Evolutionary conservation across 1,284 basidiomycete genomes (phyloP).

Genomic region (Trametes hirsuta): DNA sequence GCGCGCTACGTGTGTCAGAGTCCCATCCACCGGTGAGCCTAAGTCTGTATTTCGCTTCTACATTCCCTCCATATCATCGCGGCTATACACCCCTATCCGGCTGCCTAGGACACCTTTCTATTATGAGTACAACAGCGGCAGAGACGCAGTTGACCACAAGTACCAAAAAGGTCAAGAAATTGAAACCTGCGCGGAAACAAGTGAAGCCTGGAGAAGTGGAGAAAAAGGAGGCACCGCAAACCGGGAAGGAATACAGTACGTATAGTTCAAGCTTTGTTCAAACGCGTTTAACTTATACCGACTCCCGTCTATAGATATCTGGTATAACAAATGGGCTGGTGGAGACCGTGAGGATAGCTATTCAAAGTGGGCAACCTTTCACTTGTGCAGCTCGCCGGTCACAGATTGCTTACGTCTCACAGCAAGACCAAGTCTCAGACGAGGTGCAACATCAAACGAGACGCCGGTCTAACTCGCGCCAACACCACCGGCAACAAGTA

Average conservation of each 20-base stretch:
- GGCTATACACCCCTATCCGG: not conserved
- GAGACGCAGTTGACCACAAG: slow-evolving; percentile 29
- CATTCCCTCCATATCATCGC: not conserved
- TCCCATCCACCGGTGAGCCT: not conserved
- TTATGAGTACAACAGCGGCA: slow-evolving; percentile 30
- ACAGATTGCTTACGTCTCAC: slow-evolving; percentile 4
- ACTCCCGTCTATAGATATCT: slow-evolving; percentile 70
- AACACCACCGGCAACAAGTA: slow-evolving; percentile 92
- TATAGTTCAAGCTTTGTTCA: slow-evolving; percentile 26
- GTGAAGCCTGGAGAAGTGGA: slow-evolving; percentile 89
- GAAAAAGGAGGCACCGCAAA: slow-evolving; percentile 86
- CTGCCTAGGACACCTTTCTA: not conserved
- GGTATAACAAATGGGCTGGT: slow-evolving; percentile 99
- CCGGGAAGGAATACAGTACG: slow-evolving; percentile 94
- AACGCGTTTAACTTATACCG: not conserved
- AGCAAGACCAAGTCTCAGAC: slow-evolving; percentile 94
- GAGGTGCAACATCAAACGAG: slow-evolving; percentile 86
- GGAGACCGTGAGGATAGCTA: slow-evolving; percentile 94
- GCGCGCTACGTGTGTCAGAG: not conserved
- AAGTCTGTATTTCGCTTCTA: not conserved
- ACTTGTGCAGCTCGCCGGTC: not conserved
- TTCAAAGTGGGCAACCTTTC: slow-evolving; percentile 70
- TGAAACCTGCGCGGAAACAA: slow-evolving; percentile 87
- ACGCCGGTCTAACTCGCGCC: slow-evolving; percentile 92
- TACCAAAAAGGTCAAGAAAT: slow-evolving; percentile 54